Base-by-base conservation (phyloP, 164 flowering plant species). In the Stephania cephalantha region DNA sequence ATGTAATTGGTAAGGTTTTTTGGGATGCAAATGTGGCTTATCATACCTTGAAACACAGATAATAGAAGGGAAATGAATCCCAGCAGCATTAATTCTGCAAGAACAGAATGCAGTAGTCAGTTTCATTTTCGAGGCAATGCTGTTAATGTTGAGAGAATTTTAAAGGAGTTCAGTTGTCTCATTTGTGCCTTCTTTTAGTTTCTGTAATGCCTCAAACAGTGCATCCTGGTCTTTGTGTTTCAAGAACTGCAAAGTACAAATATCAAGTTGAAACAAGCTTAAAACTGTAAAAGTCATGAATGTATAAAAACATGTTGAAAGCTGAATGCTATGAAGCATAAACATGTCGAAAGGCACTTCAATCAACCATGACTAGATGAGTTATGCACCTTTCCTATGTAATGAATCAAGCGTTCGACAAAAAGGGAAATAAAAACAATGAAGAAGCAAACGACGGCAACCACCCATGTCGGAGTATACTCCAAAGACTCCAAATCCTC, bases 401-500 rank as follows among this genome's bases (percentile, higher is more conserved):
- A 83, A 69, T 95, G 99, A 45, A 95, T 84, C 6, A 79, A 11
- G 10, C 99, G 88, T 78, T 95, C 98, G 5, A 74, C 83, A n/a
- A 81, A 76, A 12, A 93, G 85, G 31, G 99, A 93, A 52, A 93
- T 79, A 77, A 85, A 79, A 42, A 93, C 91, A 61, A 95, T 91
- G 77, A 93, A 84, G 0, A 87, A 84, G 82, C 99, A 95, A 0
- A 95, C 94, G 1, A 75, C 83, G 13, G 99, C 91, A 10, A 93
- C 93, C 50, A 95, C 85, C 97, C 97, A 93, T 30, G 96, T 95
- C 4, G 99, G 97, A 0, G 97, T 91, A 77, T 67, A 90, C 83
- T 91, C 98, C 63, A 93, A 75, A 9, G 93, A 78, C 35, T 50
- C 3, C 18, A 58, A 83, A 64, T 55, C 85, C 64, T 44, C 77